A percentile compares a stretch with the other conserved stretches of the same genome.
These are phyloP conservation scores for Fragilaria crotonensis DNA, from an alignment of 108 stramenopile species.

Conservation along the genomic window DNA sequence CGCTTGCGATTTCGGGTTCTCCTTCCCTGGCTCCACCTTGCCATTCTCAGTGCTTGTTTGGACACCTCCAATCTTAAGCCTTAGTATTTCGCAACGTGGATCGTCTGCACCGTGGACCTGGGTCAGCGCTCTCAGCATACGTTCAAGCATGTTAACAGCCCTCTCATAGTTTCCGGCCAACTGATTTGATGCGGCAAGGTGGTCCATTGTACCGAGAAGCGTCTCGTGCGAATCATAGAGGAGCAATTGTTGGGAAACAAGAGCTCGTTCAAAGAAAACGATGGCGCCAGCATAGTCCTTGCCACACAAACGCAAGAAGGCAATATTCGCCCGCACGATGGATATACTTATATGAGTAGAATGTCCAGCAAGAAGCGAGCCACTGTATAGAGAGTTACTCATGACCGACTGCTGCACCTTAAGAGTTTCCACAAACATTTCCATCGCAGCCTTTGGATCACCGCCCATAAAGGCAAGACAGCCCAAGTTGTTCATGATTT, in stretches of 20 bases:
- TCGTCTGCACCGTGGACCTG: neutral
- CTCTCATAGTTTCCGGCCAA: slow-evolving; percentile 26
- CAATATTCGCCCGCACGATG: slow-evolving; percentile 36
- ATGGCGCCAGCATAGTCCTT: slow-evolving; percentile 23
- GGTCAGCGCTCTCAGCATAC: neutral
- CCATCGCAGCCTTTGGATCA: slow-evolving; percentile 14
- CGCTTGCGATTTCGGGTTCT: neutral
- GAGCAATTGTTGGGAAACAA: slow-evolving; percentile 35
- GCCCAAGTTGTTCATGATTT: slow-evolving; percentile 47
- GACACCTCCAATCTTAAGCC: neutral
- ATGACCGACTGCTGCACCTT: slow-evolving; percentile 24
- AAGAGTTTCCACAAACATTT: slow-evolving; percentile 30
- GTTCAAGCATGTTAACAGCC: slow-evolving; percentile 21
- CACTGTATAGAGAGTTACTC: slow-evolving; percentile 31
- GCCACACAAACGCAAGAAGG: slow-evolving; percentile 26
- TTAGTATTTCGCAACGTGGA: neutral
- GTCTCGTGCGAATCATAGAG: slow-evolving; percentile 31
- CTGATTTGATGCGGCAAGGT: slow-evolving; percentile 37
- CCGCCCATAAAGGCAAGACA: slow-evolving; percentile 34
- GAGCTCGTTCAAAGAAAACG: slow-evolving; percentile 26
- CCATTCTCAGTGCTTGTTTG: neutral
- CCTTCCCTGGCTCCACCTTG: neutral
- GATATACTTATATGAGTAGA: slow-evolving; percentile 34
- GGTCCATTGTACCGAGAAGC: slow-evolving; percentile 44
- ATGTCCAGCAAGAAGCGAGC: slow-evolving; percentile 16